Conservation (phyloP, 169 alveolate genomes). For the Besnoitia besnoiti region DNA sequence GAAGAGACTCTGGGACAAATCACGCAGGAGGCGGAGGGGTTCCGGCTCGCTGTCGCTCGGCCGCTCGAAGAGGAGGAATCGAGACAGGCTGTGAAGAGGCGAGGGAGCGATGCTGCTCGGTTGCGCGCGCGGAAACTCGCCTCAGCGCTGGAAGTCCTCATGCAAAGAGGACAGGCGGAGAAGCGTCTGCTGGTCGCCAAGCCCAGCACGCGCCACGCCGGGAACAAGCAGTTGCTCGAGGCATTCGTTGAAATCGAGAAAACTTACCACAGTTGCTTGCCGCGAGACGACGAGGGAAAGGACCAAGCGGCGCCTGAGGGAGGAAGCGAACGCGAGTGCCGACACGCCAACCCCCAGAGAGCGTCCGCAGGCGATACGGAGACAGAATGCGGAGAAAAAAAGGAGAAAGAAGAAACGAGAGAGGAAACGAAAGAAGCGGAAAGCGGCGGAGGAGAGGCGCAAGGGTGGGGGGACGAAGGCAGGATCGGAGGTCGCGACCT, state of each 20-base stretch:
- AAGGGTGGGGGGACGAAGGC: neutral
- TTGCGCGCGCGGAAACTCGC: neutral
- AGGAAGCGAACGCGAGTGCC: too few relatives aligned
- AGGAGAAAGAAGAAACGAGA: neutral
- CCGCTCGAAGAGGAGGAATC: neutral
- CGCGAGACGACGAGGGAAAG: neutral
- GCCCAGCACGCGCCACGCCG: conserved; percentile 20
- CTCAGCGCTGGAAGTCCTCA: neutral
- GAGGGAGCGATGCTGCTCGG: too few relatives aligned
- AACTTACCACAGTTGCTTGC: neutral
- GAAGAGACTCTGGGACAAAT: neutral
- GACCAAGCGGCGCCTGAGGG: neutral
- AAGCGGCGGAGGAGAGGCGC: neutral
- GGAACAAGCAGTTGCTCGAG: conserved; percentile 29
- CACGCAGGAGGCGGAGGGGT: neutral
- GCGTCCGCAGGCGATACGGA: too few relatives aligned
- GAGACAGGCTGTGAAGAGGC: too few relatives aligned
- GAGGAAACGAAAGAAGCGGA: neutral
- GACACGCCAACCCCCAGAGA: too few relatives aligned
- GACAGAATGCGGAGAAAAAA: neutral
- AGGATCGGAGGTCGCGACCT: too few relatives aligned
- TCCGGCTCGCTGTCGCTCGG: too few relatives aligned
- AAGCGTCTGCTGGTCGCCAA: neutral
- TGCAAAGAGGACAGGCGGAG: conserved; percentile 14
- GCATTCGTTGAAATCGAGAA: neutral